Evolutionary conservation across 2,329 filamentous ascomycete species (phyloP).

Genomic region (Ustilaginoidea virens): DNA sequence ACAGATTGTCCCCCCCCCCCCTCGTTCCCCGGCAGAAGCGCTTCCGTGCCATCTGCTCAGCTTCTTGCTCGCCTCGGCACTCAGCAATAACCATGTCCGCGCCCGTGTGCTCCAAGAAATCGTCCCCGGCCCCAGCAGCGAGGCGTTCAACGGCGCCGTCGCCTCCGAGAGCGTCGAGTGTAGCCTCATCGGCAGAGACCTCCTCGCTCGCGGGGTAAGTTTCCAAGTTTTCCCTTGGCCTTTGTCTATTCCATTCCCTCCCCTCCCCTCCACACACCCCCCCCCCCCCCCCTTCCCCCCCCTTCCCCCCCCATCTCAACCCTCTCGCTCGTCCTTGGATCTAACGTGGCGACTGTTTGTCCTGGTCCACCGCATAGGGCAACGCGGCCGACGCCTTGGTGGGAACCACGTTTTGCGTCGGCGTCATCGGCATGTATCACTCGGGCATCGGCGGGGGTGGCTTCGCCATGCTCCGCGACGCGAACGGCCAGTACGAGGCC

Average conservation of each 20-base stretch:
- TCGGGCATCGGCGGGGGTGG: constrained; percentile 79
- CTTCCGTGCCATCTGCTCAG: too few species aligned
- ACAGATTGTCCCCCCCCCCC: too few species aligned
- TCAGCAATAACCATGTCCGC: neutral
- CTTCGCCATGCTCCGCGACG: constrained; percentile 66
- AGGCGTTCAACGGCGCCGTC: constrained; percentile 40
- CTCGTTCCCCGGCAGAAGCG: too few species aligned
- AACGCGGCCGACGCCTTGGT: constrained; percentile 67
- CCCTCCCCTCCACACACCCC: too few species aligned
- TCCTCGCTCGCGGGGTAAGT: constrained; percentile 37
- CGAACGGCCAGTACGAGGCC: constrained; percentile 64
- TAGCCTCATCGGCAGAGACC: constrained; percentile 50
- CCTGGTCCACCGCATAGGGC: constrained; percentile 39
- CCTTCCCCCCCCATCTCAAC: too few species aligned
- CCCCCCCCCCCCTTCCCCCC: too few species aligned
- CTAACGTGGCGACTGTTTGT: too few species aligned
- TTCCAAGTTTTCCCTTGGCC: neutral
- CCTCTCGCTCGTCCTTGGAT: too few species aligned
- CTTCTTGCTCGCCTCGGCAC: neutral
- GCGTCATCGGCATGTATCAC: constrained; percentile 64
- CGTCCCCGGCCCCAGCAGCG: neutral
- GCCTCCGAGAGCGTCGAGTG: constrained; percentile 56
- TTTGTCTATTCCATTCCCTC: neutral
- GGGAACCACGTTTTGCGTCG: constrained; percentile 59
- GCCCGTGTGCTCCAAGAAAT: neutral